Evolutionary conservation across 345 rosid species (phyloP).

Genomic region (Noccaea bulbosa): DNA sequence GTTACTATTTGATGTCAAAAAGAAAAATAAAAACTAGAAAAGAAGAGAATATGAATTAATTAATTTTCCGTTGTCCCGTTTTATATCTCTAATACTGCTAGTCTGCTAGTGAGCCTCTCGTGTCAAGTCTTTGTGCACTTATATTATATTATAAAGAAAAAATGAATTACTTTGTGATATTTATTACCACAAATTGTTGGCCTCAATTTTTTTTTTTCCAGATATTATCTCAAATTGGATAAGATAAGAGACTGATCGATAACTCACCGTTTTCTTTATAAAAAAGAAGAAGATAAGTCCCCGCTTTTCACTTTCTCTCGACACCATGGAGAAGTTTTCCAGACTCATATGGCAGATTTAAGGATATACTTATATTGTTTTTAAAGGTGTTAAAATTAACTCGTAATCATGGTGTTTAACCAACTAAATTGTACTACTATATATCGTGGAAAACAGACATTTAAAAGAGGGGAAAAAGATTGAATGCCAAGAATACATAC

Average conservation of each 20-base stretch:
- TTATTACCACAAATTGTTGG: not conserved
- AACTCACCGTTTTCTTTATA: not conserved
- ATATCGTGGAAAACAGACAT: not conserved
- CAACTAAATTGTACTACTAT: not conserved
- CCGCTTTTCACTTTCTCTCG: constrained; percentile 6
- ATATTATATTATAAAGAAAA: not conserved
- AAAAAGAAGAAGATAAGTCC: constrained; percentile 1
- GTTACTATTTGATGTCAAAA: not conserved
- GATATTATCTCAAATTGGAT: constrained; percentile 1
- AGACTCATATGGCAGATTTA: constrained; percentile 23
- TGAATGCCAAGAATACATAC: constrained; percentile 42
- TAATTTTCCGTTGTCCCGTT: not conserved
- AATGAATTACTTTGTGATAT: not conserved
- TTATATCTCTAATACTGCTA: not conserved
- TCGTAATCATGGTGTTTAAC: not conserved
- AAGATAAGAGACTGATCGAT: constrained; percentile 9
- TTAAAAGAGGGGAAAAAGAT: not conserved
- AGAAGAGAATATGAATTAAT: not conserved
- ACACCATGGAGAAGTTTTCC: constrained; percentile 32
- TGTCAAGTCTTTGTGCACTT: not conserved
- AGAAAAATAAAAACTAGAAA: not conserved
- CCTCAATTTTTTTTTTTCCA: not conserved
- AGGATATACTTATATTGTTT: not conserved
- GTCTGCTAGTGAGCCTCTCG: not conserved
- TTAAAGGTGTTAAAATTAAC: too few species aligned